Conservation (phyloP, 306 rosid genomes). For the Citrullus mucosospermus region DNA sequence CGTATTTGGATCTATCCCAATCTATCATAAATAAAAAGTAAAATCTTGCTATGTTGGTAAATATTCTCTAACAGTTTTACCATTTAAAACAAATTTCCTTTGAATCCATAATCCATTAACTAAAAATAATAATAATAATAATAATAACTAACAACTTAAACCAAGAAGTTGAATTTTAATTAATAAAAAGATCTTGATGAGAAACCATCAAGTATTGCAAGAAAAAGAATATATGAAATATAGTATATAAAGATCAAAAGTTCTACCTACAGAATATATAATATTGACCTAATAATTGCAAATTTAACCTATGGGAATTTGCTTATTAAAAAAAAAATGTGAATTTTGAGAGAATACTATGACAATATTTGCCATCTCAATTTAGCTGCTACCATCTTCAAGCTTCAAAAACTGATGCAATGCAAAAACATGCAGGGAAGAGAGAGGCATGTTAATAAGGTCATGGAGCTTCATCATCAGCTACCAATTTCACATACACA, state of each 20-base stretch:
- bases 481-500: not conserved
- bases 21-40: no score
- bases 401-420: not conserved
- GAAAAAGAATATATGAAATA: not conserved
- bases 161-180: not conserved
- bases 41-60: no score
- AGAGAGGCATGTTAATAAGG: not conserved
- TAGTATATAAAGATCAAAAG: not conserved
- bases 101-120: not conserved
- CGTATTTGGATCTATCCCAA: no score
- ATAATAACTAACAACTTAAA: not conserved
- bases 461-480: not conserved
- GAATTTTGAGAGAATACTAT: not conserved
- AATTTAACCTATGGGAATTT: not conserved
- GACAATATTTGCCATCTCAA: not conserved
- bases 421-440: not conserved
- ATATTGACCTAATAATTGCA: not conserved
- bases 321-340: not conserved
- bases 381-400: not conserved
- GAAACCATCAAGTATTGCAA: not conserved
- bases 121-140: no score
- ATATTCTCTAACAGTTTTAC: no score
- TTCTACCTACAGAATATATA: not conserved
- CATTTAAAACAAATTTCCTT: not conserved
- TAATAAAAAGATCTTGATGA: not conserved